Percentiles rank a stretch among this genome's conserved stretches.
Evolutionary conservation across 306 rosid genomes (phyloP).

Genomic region (Myrica gale): DNA sequence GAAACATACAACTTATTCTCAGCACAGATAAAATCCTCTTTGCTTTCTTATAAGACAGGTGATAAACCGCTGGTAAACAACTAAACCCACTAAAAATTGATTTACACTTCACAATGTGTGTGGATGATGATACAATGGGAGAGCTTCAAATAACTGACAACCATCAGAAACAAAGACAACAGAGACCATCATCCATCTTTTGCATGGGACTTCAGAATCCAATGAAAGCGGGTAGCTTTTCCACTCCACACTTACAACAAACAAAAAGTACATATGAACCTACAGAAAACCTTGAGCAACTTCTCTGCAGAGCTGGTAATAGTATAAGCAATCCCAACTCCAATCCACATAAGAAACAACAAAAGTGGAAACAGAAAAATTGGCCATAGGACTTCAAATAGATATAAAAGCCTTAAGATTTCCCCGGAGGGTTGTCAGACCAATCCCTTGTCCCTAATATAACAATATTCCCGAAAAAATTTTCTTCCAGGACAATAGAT

Average conservation of each 20-base stretch:
- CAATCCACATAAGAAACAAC: not conserved
- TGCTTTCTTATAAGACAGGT: not conserved
- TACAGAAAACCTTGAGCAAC: not conserved
- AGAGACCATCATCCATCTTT: not conserved
- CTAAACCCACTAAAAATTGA: not conserved
- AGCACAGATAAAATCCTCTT: not conserved
- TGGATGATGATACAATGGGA: not conserved
- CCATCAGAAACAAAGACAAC: not conserved
- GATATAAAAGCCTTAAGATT: not conserved
- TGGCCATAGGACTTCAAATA: not conserved
- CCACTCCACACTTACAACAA: not conserved
- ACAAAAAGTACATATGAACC: not conserved
- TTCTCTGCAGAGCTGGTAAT: not conserved
- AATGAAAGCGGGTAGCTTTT: not conserved
- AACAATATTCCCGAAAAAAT: not conserved
- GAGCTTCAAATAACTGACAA: not conserved
- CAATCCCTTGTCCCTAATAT: not conserved
- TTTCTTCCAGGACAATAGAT: not conserved
- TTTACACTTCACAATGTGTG: not conserved
- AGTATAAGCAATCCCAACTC: not conserved
- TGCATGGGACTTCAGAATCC: not conserved
- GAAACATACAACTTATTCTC: not conserved
- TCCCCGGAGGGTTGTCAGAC: not conserved
- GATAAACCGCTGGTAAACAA: not conserved
- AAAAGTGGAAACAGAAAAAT: not conserved